Evolutionary conservation across 2,329 filamentous ascomycete genomes (phyloP).

Genomic region (Myotisia sp.): DNA sequence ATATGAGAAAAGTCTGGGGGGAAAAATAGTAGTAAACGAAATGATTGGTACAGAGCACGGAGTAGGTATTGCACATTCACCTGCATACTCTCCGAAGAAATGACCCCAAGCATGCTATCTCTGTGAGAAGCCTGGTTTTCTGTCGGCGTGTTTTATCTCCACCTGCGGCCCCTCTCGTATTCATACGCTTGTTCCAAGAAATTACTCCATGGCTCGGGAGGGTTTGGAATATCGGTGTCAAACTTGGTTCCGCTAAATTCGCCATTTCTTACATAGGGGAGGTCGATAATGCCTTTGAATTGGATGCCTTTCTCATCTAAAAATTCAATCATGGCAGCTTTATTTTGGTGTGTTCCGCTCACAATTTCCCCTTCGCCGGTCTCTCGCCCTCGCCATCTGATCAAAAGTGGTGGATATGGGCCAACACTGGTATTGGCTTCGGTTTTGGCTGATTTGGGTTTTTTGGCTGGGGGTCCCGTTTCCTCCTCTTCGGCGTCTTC

Average conservation of each 20-base stretch:
- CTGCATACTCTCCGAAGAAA: too few relatives aligned
- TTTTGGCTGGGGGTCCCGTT: constrained; percentile 6
- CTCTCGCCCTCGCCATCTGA: constrained; percentile 12
- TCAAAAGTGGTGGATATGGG: constrained; percentile 9
- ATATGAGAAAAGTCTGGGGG: too few relatives aligned
- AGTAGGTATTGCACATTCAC: too few relatives aligned
- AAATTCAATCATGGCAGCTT: constrained; percentile 12
- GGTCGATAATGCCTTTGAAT: constrained; percentile 11
- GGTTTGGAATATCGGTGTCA: constrained; percentile 3
- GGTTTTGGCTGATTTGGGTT: neutral
- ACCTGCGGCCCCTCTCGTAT: too few relatives aligned
- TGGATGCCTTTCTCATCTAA: constrained; percentile 5
- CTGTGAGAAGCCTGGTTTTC: too few relatives aligned
- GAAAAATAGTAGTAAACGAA: too few relatives aligned
- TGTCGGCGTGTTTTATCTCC: too few relatives aligned
- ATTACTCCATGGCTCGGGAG: constrained; percentile 8
- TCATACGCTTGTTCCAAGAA: too few relatives aligned
- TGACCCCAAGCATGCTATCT: too few relatives aligned
- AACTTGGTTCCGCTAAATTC: constrained; percentile 10
- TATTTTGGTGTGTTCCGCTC: neutral
- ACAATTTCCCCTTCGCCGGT: constrained; percentile 9
- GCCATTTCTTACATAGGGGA: constrained; percentile 8
- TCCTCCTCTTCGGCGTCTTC: constrained; percentile 7
- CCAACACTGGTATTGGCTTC: neutral
- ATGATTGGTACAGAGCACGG: too few relatives aligned